A percentile compares a stretch with the other conserved stretches of the same genome.
Evolutionary conservation across 768 basidiomycete species (phyloP).

Genomic region (Rubroboletus satanas): DNA sequence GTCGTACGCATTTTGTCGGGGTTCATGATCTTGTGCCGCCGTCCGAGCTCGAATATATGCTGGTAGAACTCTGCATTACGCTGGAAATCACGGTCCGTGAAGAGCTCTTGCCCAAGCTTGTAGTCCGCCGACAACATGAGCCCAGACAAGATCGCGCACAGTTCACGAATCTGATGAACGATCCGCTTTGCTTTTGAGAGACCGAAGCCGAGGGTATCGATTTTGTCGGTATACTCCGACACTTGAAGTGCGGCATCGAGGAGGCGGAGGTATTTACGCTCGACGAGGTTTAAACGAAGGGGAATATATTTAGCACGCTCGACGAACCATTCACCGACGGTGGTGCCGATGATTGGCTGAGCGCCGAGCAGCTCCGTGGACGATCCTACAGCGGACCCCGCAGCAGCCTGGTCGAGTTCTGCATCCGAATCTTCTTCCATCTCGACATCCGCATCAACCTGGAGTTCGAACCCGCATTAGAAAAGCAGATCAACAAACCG

Average conservation of each 20-base stretch:
- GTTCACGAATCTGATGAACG: conserved; percentile 80
- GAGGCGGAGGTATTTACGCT: conserved; percentile 82
- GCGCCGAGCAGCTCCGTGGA: conserved; percentile 40
- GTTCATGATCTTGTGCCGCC: conserved; percentile 89
- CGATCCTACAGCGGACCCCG: conserved; percentile 19
- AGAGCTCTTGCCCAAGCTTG: conserved; percentile 84
- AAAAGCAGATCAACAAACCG: background rate
- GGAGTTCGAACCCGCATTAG: conserved; percentile 3
- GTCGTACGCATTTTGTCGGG: conserved; percentile 89
- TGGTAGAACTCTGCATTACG: conserved; percentile 80
- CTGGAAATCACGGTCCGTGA: conserved; percentile 76
- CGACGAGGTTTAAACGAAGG: conserved; percentile 64
- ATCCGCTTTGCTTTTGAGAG: conserved; percentile 84
- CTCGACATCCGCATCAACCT: conserved; percentile 36
- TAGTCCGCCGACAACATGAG: conserved; percentile 81
- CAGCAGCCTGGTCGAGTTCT: conserved; percentile 37
- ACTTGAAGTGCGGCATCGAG: conserved; percentile 82
- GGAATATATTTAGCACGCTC: conserved; percentile 81
- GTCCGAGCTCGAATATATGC: conserved; percentile 73
- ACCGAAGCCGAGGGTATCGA: conserved; percentile 76
- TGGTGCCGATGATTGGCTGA: conserved; percentile 55
- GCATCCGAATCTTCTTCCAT: conserved; percentile 34
- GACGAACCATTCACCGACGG: conserved; percentile 82
- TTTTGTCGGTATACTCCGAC: conserved; percentile 88
- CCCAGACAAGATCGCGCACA: conserved; percentile 86